phyloP scores from a whole-genome alignment of 2,329 filamentous ascomycete species.

The Scedosporium aurantiacum region DNA sequence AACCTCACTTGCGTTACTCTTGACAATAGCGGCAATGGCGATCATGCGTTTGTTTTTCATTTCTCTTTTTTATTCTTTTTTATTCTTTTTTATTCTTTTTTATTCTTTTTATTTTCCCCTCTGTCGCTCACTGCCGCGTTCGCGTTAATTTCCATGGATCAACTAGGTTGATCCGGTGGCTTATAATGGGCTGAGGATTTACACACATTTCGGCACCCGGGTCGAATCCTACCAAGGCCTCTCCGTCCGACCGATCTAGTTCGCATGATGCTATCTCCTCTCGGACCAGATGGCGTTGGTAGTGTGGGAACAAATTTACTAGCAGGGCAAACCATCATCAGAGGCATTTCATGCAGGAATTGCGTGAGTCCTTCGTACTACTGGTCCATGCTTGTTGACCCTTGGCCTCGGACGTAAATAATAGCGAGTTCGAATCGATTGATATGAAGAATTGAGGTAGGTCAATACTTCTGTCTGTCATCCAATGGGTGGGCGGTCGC shows the following conservation, averaged over 20 bases:
- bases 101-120: too few relatives aligned
- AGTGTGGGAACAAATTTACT: background rate
- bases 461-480: too few relatives aligned
- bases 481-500: too few relatives aligned
- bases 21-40: background rate
- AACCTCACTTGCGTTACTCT: background rate
- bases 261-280: background rate
- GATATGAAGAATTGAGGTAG: too few relatives aligned
- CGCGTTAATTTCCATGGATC: too few relatives aligned
- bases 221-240: too few relatives aligned
- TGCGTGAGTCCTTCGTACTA: background rate
- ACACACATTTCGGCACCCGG: too few relatives aligned
- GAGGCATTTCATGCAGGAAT: background rate
- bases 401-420: background rate
- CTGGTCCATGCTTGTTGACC: background rate
- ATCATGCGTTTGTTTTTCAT: too few relatives aligned
- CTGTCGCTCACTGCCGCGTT: too few relatives aligned
- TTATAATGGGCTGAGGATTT: too few relatives aligned
- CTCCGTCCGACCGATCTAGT: background rate
- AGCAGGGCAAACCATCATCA: background rate
- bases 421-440: background rate
- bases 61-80: background rate
- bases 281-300: background rate
- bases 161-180: too few relatives aligned
- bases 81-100: background rate